Base-by-base conservation (phyloP, 164 flowering plant species). In the Stephania yunnanensis region DNA sequence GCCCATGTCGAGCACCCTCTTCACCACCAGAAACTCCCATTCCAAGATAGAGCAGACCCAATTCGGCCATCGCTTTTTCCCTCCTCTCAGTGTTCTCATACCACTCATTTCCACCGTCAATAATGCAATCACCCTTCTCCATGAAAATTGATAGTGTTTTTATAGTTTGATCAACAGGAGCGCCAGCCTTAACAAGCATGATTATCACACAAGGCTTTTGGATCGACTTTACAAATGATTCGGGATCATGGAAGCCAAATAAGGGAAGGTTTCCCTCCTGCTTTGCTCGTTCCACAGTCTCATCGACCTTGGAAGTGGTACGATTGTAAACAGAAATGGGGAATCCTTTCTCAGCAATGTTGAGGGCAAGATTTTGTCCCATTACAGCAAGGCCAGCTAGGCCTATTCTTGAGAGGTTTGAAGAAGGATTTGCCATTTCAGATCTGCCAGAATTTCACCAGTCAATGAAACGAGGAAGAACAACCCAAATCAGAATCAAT, bases 11-110 rank as follows among this genome's bases (percentile, higher is more conserved):
- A 1, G 95, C 93, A 78, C 96, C 92, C 77, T 91, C 95, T 81
- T 91, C 96, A 31, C 96, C 93, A 52, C 96, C 93, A 4, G 93
- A 91, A 77, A 91, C 96, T 72, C 95, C 95, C 93, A 89, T 91
- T 73, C 96, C 93, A 4, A 91, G 86, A 79, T 89, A 89, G n/a
- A 87, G 89, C 19, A 91, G 80, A 42, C 93, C 91, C 81, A 80
- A 31, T 75, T 84, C 89, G 30, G 86, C 84, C 85, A 86, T 78
- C 7, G 87, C 87, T 74, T 85, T 82, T 80, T 85, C 88, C 71
- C 95, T 83, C 79, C 95, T 85, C 85, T 87, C 95, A 5, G 95
- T 89, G 83, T 89, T 89, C 74, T 89, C 91, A 69, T 89, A 89
- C 89, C 93, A 89, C 77, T 87, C 93, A 74, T 91, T 89, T 20